Conservation (phyloP, 495 filamentous ascomycete species). For the Recurvomyces mirabilis region DNA sequence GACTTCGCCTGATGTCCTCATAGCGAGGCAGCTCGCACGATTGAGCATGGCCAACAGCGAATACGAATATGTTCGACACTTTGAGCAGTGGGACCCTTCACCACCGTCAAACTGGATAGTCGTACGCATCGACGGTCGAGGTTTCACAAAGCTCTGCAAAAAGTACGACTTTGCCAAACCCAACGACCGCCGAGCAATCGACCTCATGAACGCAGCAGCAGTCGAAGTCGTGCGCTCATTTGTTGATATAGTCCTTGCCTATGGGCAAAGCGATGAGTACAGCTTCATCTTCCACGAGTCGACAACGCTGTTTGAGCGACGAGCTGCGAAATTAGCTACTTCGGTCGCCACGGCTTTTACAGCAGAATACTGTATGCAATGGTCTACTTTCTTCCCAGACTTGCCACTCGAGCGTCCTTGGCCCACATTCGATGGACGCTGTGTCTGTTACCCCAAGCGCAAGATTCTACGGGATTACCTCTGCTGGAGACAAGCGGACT, state of each 20-base stretch:
- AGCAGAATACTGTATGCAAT: constrained; percentile 75
- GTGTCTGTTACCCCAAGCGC: constrained; percentile 72
- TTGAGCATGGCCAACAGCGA: constrained; percentile 34
- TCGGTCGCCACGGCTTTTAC: constrained; percentile 89
- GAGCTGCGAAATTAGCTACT: constrained; percentile 75
- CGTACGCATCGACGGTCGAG: constrained; percentile 80
- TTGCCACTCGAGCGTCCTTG: constrained; percentile 57
- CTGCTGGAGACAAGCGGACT: constrained; percentile 94
- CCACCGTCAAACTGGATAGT: constrained; percentile 91
- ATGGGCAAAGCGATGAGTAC: constrained; percentile 87
- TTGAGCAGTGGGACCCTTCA: constrained; percentile 69
- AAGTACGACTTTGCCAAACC: constrained; percentile 83
- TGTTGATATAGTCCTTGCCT: constrained; percentile 74
- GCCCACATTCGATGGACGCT: constrained; percentile 84
- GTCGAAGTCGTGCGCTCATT: constrained; percentile 71
- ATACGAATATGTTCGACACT: constrained; percentile 85
- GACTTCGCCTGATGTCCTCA: too few relatives aligned
- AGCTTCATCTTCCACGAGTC: constrained; percentile 84
- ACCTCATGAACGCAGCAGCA: constrained; percentile 91
- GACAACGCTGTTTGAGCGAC: constrained; percentile 72
- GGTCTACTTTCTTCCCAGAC: constrained; percentile 63
- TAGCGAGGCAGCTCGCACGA: neutral
- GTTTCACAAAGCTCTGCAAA: constrained; percentile 68
- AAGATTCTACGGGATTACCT: constrained; percentile 83
- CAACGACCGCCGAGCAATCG: constrained; percentile 75